Evolutionary conservation across 2,329 filamentous ascomycete species (phyloP).

Genomic region (Aspergillus ochraceoroseus): DNA sequence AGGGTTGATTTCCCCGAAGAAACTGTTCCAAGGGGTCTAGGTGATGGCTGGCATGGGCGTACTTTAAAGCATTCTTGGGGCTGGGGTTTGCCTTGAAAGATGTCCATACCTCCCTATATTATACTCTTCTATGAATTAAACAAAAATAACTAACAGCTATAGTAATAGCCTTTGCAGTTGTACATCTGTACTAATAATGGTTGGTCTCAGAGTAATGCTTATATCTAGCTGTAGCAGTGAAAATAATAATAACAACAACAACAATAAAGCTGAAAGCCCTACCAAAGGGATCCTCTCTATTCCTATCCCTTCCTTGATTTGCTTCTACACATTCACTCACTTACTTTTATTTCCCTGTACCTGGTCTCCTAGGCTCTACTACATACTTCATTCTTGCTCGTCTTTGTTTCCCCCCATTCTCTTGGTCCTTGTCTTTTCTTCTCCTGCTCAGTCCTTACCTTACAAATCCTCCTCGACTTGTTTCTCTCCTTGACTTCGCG

Average conservation of each 20-base stretch:
- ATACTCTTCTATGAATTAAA: no score
- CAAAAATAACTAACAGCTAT: no score
- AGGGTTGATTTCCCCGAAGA: neutral
- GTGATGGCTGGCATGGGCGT: neutral
- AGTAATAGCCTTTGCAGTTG: no score
- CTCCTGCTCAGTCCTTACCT: slow-evolving; percentile 1
- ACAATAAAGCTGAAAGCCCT: neutral
- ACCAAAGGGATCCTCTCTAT: neutral
- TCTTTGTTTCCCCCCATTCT: slow-evolving; percentile 6
- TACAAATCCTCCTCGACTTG: neutral
- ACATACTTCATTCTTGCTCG: slow-evolving; percentile 8
- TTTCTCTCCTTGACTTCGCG: no score
- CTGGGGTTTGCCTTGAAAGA: slow-evolving; percentile 3
- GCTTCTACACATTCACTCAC: slow-evolving; percentile 3
- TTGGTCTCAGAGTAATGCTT: no score
- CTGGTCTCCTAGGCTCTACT: no score
- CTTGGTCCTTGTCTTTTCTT: slow-evolving; percentile 4
- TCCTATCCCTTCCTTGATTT: slow-evolving; percentile 12
- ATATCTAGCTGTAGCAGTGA: neutral
- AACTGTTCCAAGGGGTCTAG: slow-evolving; percentile 5
- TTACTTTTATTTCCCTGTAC: neutral
- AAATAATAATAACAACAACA: neutral
- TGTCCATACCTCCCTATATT: neutral
- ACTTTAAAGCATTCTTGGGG: slow-evolving; percentile 9
- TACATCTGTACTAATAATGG: no score